phyloP scores from a whole-genome alignment of 2,329 filamentous ascomycete species.

The Alternaria ventricosa region DNA sequence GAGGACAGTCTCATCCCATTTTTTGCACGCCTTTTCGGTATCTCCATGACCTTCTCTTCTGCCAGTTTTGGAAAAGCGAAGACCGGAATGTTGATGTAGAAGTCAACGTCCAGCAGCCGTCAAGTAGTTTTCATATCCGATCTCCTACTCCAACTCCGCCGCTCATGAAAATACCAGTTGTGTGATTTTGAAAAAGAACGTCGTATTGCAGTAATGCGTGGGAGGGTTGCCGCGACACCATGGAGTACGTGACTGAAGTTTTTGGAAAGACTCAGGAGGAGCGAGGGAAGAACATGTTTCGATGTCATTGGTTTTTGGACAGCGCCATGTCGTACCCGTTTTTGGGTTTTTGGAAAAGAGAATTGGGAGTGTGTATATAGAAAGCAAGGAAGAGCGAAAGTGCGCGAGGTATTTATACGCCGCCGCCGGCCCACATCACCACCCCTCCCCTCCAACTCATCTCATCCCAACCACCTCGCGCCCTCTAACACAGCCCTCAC shows the following conservation, averaged over 20 bases:
- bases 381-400: accelerated
- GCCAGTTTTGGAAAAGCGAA: background rate
- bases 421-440: background rate
- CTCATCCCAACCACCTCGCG: background rate
- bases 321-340: background rate
- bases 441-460: background rate
- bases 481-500: background rate
- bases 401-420: background rate
- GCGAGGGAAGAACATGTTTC: background rate
- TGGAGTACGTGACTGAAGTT: background rate
- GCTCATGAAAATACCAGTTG: too few species aligned
- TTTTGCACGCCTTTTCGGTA: too few species aligned
- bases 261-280: background rate
- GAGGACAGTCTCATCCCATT: background rate
- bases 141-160: background rate
- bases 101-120: background rate
- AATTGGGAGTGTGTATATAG: background rate
- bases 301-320: background rate
- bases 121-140: background rate
- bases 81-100: background rate
- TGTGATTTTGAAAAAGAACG: background rate
- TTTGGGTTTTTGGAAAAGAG: background rate
- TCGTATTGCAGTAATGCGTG: background rate
- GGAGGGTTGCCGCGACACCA: background rate
- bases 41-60: too few species aligned